These are phyloP conservation scores for Flaveria trinervia DNA, from an alignment of 129 eudicot species.

Conservation along the genomic window DNA sequence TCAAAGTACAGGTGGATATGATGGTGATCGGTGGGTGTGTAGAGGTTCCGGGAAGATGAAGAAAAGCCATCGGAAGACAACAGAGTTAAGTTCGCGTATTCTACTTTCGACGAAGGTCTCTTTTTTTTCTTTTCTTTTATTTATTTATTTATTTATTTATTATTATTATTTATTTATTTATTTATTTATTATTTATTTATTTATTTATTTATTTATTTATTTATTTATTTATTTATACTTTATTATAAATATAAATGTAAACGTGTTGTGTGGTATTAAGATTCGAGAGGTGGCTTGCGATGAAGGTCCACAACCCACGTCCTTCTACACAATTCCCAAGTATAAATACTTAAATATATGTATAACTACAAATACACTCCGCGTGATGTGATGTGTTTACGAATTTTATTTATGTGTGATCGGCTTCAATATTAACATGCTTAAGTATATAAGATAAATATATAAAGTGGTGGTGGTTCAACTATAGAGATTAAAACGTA, in stretches of 20 bases:
- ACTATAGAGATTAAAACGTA: too few species aligned
- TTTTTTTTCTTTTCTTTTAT: background rate
- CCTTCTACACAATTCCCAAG: background rate
- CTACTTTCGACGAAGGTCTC: slow-evolving; percentile 26
- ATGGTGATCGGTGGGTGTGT: slow-evolving; percentile 10
- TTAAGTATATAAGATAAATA: too few species aligned
- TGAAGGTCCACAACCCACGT: background rate
- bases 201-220: too few species aligned
- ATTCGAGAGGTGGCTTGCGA: background rate
- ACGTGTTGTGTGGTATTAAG: background rate
- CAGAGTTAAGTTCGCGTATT: slow-evolving; percentile 23
- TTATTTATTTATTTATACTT: too few species aligned
- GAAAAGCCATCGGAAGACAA: slow-evolving; percentile 31
- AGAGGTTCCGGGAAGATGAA: slow-evolving; percentile 37
- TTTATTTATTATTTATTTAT: too few species aligned
- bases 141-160: too few species aligned
- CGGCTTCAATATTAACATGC: too few species aligned
- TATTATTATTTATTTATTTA: too few species aligned
- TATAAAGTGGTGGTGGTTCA: too few species aligned
- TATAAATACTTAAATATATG: background rate
- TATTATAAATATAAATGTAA: background rate
- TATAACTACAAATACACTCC: background rate
- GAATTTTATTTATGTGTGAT: too few species aligned
- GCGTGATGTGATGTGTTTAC: background rate
- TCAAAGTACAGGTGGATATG: too few species aligned